phyloP scores from a whole-genome alignment of 768 basidiomycete species.

The Boletellus emodensis region DNA sequence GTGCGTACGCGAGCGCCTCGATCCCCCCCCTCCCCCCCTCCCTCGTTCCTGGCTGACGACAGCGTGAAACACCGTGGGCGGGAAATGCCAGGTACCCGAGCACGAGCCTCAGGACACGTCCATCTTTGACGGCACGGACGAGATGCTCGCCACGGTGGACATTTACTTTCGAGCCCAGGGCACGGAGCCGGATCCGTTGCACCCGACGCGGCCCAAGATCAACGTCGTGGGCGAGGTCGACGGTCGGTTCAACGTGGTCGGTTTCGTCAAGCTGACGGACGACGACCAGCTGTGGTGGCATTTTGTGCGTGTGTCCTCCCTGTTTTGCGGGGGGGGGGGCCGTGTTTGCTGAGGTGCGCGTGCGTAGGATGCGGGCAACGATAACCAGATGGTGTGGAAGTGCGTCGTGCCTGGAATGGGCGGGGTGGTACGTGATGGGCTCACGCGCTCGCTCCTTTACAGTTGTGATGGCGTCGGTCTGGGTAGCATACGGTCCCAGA shows the following conservation, averaged over 20 bases:
- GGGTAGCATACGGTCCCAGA: slow-evolving; percentile 55
- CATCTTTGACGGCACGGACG: slow-evolving; percentile 49
- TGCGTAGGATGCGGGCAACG: slow-evolving; percentile 47
- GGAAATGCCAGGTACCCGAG: slow-evolving; percentile 30
- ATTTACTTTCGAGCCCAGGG: slow-evolving; percentile 43
- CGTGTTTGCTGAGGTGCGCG: too few species aligned
- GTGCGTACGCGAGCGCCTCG: slow-evolving; percentile 10
- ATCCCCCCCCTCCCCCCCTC: not conserved
- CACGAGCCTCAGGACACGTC: slow-evolving; percentile 36
- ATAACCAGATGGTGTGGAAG: slow-evolving; percentile 55
- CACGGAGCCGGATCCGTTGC: slow-evolving; percentile 41
- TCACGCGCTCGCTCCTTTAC: not conserved
- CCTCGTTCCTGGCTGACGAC: not conserved
- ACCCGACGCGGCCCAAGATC: slow-evolving; percentile 51
- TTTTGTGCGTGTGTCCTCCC: slow-evolving; percentile 62
- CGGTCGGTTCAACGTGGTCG: slow-evolving; percentile 47
- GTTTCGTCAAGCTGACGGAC: slow-evolving; percentile 51
- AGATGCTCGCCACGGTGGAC: slow-evolving; percentile 48
- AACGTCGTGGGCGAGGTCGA: slow-evolving; percentile 51
- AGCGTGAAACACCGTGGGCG: too few species aligned
- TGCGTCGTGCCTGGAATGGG: slow-evolving; percentile 33
- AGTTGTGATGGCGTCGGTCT: slow-evolving; percentile 64
- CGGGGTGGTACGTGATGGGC: too few species aligned
- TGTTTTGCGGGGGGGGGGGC: too few species aligned
- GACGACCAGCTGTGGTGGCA: slow-evolving; percentile 61